These are phyloP conservation scores for Acanthamoeba lenticulata DNA, from an alignment of 208 protist genomes.

Conservation along the genomic window DNA sequence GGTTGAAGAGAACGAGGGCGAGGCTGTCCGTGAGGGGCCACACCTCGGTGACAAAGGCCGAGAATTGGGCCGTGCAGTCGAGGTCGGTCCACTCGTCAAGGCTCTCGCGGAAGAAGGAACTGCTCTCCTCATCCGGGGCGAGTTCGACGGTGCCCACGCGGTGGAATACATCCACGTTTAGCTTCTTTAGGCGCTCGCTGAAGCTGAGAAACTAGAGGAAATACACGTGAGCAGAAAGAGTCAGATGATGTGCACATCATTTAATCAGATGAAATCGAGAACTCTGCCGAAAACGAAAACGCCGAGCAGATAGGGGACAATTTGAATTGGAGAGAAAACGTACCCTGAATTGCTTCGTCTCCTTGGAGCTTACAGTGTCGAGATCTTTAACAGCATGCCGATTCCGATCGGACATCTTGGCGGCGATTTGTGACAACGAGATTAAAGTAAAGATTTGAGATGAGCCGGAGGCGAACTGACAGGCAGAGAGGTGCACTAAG, in stretches of 20 bases:
- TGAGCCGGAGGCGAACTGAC: too few relatives aligned
- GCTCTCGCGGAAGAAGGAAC: slow-evolving; percentile 64
- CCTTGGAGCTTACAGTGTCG: background rate
- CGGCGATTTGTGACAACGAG: background rate
- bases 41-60: slow-evolving; percentile 33
- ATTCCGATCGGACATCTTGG: slow-evolving; percentile 25
- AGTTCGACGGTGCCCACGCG: slow-evolving; percentile 58
- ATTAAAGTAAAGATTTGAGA: background rate
- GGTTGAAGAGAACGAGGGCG: slow-evolving; percentile 52
- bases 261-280: background rate
- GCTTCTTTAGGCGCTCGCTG: slow-evolving; percentile 54
- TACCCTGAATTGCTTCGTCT: slow-evolving; percentile 2
- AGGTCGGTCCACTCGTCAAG: slow-evolving; percentile 66
- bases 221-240: background rate
- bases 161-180: slow-evolving; percentile 70
- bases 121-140: slow-evolving; percentile 27
- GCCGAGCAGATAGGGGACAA: background rate
- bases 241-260: background rate
- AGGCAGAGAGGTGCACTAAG: too few relatives aligned
- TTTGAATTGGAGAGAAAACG: background rate
- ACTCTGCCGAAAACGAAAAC: background rate
- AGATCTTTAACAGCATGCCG: background rate
- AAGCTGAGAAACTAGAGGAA: slow-evolving; percentile 61
- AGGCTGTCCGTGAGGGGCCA: slow-evolving; percentile 52
- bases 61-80: slow-evolving; percentile 66